A percentile compares a stretch with the other conserved stretches of the same genome.
Evolutionary conservation across 2,329 filamentous ascomycete species (phyloP).

Genomic region (Apiospora koreana): DNA sequence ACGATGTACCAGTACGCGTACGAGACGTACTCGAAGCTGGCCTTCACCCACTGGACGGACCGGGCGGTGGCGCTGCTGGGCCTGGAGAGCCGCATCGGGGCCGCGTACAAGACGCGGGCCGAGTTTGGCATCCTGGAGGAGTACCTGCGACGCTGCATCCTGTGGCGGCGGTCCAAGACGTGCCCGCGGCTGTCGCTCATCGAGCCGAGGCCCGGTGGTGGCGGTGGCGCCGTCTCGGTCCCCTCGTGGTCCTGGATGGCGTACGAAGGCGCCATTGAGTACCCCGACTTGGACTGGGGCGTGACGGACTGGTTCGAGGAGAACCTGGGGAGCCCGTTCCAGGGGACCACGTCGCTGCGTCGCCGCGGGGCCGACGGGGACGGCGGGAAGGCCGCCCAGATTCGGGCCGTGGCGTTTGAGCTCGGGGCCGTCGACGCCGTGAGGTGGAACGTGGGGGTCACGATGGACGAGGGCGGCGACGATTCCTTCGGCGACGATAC

Average conservation of each 20-base stretch:
- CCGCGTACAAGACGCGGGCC: neutral
- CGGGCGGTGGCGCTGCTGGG: conserved; percentile 15
- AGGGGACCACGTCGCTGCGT: neutral
- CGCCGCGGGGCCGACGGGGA: too few species aligned
- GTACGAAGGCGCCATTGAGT: conserved; percentile 17
- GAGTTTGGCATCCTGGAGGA: conserved; percentile 6
- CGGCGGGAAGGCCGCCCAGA: neutral
- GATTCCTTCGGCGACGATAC: rapidly evolving
- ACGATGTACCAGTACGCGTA: conserved; percentile 9
- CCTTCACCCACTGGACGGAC: conserved; percentile 12
- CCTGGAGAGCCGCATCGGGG: conserved; percentile 11
- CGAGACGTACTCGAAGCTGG: conserved; percentile 11
- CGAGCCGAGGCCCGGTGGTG: neutral
- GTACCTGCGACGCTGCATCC: conserved; percentile 10
- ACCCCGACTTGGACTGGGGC: conserved; percentile 13
- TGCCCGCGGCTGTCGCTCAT: conserved; percentile 11
- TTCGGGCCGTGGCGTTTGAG: neutral
- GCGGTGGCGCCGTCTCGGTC: neutral
- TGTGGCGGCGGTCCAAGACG: conserved; percentile 9
- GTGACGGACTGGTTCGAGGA: conserved; percentile 10
- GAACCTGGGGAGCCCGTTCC: neutral
- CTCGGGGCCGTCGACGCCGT: neutral
- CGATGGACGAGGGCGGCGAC: neutral
- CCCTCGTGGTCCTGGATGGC: conserved; percentile 19
- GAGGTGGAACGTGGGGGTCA: neutral